Percentiles rank a stretch among this genome's conserved stretches.
These are phyloP conservation scores for Mycena latifolia DNA, from an alignment of 768 basidiomycete genomes.

Conservation along the genomic window DNA sequence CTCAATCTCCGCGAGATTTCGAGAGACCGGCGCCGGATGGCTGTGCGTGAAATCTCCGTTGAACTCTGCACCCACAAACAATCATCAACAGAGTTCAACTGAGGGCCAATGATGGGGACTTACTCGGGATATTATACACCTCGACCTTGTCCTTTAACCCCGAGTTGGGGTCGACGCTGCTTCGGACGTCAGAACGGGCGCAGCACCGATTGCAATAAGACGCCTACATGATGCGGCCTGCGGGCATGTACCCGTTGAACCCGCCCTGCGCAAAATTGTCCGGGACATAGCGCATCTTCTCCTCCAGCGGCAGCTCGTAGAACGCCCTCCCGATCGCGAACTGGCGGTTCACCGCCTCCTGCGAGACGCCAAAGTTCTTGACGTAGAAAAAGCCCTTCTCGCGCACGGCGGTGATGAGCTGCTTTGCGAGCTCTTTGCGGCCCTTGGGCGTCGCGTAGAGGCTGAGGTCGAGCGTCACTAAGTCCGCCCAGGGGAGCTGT, in stretches of 20 bases:
- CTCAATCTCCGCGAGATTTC: slow-evolving; percentile 57
- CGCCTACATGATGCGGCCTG: slow-evolving; percentile 54
- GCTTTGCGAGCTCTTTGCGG: slow-evolving; percentile 54
- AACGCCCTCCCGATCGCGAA: slow-evolving; percentile 60
- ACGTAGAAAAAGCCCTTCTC: slow-evolving; percentile 67
- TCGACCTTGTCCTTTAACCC: slow-evolving; percentile 58
- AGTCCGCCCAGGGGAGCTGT: slow-evolving; percentile 63
- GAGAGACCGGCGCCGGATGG: slow-evolving; percentile 53
- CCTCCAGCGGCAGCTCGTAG: slow-evolving; percentile 63
- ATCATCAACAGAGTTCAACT: not conserved
- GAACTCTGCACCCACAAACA: slow-evolving; percentile 48
- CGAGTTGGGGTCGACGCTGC: slow-evolving; percentile 49
- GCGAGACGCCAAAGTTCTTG: slow-evolving; percentile 62
- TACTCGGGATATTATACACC: slow-evolving; percentile 65
- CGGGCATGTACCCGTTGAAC: slow-evolving; percentile 64
- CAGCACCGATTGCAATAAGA: not conserved
- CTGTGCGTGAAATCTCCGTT: slow-evolving; percentile 57
- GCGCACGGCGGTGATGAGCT: slow-evolving; percentile 57
- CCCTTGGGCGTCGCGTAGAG: slow-evolving; percentile 55
- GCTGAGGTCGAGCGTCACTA: slow-evolving; percentile 59
- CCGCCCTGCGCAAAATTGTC: slow-evolving; percentile 53
- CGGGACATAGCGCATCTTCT: slow-evolving; percentile 59
- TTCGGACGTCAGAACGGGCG: not conserved
- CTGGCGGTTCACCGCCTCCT: slow-evolving; percentile 62
- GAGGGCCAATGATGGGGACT: slow-evolving; percentile 1